Conservation (phyloP, 2,329 filamentous ascomycete species). For the Fusarium sp. region DNA sequence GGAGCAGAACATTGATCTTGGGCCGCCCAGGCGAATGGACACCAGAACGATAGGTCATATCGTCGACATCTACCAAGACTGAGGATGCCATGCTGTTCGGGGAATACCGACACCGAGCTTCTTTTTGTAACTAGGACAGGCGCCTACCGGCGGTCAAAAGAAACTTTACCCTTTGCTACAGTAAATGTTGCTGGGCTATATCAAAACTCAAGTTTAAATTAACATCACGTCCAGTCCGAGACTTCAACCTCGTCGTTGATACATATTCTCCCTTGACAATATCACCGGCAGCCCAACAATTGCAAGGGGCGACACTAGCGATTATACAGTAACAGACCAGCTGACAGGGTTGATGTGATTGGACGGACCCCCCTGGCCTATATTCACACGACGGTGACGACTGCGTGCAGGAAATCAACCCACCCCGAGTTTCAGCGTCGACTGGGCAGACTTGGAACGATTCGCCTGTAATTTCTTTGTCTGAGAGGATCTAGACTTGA, state of each 20-base stretch:
- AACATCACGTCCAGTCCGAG: background rate
- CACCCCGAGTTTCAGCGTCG: background rate
- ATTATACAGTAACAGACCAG: background rate
- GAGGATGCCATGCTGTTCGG: background rate
- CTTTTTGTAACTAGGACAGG: background rate
- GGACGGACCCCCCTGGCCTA: background rate
- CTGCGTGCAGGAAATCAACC: background rate
- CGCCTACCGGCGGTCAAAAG: background rate
- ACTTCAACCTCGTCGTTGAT: background rate
- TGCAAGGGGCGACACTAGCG: background rate
- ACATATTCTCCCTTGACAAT: background rate
- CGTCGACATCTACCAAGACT: background rate
- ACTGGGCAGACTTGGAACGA: background rate
- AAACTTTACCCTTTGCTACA: background rate
- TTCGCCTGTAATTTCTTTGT: slow-evolving; percentile 1
- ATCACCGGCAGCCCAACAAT: background rate
- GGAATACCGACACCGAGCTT: background rate
- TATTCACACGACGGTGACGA: background rate
- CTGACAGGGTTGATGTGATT: background rate
- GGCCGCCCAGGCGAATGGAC: background rate
- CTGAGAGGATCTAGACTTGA: background rate
- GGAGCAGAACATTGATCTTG: background rate
- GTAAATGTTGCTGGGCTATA: background rate
- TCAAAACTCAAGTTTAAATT: background rate
- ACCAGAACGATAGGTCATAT: background rate